These are phyloP conservation scores for Limonomyces culmigenus DNA, from an alignment of 1,284 basidiomycete genomes.

Conservation along the genomic window DNA sequence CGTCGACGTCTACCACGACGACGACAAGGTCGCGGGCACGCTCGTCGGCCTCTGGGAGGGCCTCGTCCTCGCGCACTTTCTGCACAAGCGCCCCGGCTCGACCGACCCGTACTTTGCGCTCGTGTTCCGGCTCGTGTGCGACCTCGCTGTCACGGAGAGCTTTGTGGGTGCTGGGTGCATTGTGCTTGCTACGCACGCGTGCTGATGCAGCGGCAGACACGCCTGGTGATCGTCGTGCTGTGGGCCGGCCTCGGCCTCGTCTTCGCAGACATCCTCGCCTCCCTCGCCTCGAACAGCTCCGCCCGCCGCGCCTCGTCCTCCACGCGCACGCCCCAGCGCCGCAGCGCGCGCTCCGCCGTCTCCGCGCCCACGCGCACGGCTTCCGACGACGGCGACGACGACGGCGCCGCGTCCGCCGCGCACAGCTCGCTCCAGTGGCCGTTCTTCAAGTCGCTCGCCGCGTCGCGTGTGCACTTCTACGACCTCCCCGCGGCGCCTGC, in stretches of 20 bases:
- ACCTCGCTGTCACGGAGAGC: neutral
- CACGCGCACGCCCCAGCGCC: too few relatives aligned
- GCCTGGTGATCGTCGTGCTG: neutral
- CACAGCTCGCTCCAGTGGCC: neutral
- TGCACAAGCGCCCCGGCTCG: neutral
- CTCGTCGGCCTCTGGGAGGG: slow-evolving; percentile 7
- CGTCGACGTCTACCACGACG: slow-evolving; percentile 11
- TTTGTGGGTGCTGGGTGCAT: too few relatives aligned
- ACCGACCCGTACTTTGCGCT: neutral
- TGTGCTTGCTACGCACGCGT: too few relatives aligned
- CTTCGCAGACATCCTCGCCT: neutral
- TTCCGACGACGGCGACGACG: too few relatives aligned
- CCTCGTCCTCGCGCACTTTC: slow-evolving; percentile 5
- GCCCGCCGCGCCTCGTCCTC: neutral
- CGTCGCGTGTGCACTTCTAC: neutral
- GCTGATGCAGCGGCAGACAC: too few relatives aligned
- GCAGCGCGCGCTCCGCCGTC: neutral
- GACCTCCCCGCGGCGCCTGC: neutral
- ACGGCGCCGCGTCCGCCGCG: neutral
- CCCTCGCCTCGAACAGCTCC: neutral
- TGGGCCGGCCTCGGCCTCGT: neutral
- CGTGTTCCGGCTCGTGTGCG: neutral
- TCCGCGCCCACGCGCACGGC: too few relatives aligned
- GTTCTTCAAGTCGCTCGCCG: neutral
- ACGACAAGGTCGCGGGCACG: neutral